Base-by-base conservation (phyloP, 1,284 basidiomycete species). In the Phylloboletellus chloephorus region DNA sequence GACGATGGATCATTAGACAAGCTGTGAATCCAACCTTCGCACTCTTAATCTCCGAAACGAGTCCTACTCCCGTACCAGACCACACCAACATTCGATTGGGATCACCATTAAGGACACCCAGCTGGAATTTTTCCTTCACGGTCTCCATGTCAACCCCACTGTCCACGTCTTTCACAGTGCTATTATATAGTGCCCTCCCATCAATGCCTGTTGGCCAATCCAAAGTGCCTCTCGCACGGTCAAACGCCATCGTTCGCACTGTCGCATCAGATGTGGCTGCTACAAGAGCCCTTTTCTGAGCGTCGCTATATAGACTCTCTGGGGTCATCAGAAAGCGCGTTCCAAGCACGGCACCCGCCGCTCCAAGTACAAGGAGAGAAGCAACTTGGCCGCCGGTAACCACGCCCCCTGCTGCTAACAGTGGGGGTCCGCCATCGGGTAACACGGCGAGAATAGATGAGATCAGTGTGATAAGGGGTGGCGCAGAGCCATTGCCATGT, bases 151-250 rank as follows among this genome's bases (percentile, higher is more conserved):
- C 64, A 13, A 69, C 61, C 2, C 79, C 78, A 7, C 54, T 60
- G 19, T 82, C 76, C 47, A 74, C 65, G 41, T 82, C 81, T 28
- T 71, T 63, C 13, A 83, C 75, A 13, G 75, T 78, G 46, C 63
- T 47, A 36, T 72, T 72, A 26, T 56, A 52, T 9, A 70, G 49
- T 10, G 55, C 68, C 31, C 70, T 58, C 34, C 83, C 83, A 56
- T 88, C 75, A 11, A 84, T 63, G n/a, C 78, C 76, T 21, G 53
- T 47, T 1, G 84, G 85, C 84, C 83, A 87, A 23, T 72, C 77
- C 24, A 75, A 43, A 4, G 75, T 78, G 32, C 68, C 71, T 43
- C 80, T 69, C 23, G 71, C 77, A 20, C 67, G 55, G 59, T 88
- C 84, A 52, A 87, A 85, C 21, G 77, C 78, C 65, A 73, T 70